Evolutionary conservation across 805 yeast genomes (phyloP).

Genomic region (Komagataella pastoris): DNA sequence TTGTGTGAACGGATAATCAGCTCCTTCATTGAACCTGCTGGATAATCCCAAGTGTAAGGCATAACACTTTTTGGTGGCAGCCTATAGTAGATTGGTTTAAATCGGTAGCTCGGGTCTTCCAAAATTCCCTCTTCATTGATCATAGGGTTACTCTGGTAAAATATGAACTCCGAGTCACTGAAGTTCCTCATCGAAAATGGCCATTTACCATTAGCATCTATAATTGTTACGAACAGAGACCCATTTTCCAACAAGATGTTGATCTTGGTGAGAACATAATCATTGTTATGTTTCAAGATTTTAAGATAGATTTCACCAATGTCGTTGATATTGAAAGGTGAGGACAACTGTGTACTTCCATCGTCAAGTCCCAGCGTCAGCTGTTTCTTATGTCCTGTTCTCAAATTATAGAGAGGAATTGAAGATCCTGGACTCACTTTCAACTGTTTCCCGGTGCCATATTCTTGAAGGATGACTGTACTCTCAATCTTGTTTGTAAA

Average conservation of each 20-base stretch:
- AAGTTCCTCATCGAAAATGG: conserved; percentile 88
- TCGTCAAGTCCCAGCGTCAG: conserved; percentile 46
- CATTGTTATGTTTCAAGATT: conserved; percentile 36
- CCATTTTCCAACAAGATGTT: conserved; percentile 72
- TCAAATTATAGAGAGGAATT: conserved; percentile 52
- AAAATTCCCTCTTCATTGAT: conserved; percentile 52
- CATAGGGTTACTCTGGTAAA: conserved; percentile 77
- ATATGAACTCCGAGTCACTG: conserved; percentile 72
- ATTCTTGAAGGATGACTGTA: conserved; percentile 48
- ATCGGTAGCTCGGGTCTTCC: conserved; percentile 35
- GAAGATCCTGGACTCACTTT: conserved; percentile 32
- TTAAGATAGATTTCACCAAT: conserved; percentile 74
- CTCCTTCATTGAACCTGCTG: conserved; percentile 79
- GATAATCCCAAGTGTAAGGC: conserved; percentile 98
- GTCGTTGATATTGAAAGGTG: conserved; percentile 77
- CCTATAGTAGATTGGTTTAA: conserved; percentile 67
- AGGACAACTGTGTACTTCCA: conserved; percentile 58
- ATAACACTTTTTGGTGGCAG: conserved; percentile 85
- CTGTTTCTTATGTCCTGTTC: conserved; percentile 43
- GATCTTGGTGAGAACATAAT: conserved; percentile 20
- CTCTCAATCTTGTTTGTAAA: conserved; percentile 47
- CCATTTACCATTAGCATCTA: conserved; percentile 71
- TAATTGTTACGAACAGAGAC: conserved; percentile 63
- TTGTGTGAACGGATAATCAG: conserved; percentile 60
- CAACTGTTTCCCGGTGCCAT: conserved; percentile 43